Evolutionary conservation across 2,329 filamentous ascomycete species (phyloP), one percentile per base, ranked within the genome.

Genomic region (Pestalotiopsis sp.): DNA sequence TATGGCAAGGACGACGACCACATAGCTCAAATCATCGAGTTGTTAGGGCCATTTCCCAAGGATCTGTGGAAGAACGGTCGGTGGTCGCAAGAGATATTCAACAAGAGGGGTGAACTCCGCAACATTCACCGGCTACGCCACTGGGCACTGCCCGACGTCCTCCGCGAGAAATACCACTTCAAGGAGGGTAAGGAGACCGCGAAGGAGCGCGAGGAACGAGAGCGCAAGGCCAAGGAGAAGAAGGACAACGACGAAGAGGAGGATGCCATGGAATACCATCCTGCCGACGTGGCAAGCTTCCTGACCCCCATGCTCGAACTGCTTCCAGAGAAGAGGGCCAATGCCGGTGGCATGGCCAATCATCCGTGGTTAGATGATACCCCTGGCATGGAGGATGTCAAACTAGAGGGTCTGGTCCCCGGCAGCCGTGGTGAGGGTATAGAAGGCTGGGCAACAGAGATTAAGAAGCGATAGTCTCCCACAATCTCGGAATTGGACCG

Each of bases 1-100:
- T 99, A 99, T 80, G 96, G 96, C 78, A 99, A 99, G 83, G 96
- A 99, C 78, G 96, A 99, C 83, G 96, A 99, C 78, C 96, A 99
- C 82, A 98, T 99, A 73, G 96, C 96, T 11, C 96, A 99, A 79
- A 98, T 99, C 76, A 98, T 99, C 79, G 96, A 99, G 81, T 87
- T 99, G 4, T 90, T 99, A 20, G 96, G 96, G 9, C 91, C 92
- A 0, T 98, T 98, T 78, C 95, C 96, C 66, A 97, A 97, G 80
- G 93, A 93, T 4, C 87, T 98, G 64, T 98, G 94, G 81, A 88
- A 97, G 67, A 92, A 93, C 1, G 96, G 96, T 65, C 98, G 98
- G 82, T 98, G 96, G 96, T 95, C 92, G 14, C 95, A 98, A 80
- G 96, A 98, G 80, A 99, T 99, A 71, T 99, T 99, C 86, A 98